Evolutionary conservation across 345 rosid genomes (phyloP).

Genomic region (Corchorus olitorius): DNA sequence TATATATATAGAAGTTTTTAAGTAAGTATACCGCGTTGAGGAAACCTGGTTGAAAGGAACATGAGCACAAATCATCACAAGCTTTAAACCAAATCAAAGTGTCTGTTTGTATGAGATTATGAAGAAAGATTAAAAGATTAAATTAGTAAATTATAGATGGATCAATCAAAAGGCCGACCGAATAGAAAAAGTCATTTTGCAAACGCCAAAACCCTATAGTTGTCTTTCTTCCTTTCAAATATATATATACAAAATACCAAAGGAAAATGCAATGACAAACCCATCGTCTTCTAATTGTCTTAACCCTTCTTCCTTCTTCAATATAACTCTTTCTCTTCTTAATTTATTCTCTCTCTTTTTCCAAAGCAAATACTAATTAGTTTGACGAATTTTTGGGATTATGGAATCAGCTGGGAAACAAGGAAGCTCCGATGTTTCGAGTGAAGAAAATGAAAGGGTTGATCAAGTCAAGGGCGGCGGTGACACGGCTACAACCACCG

Average conservation of each 20-base stretch:
- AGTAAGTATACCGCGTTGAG: not conserved
- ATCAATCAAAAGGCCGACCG: conserved; percentile 34
- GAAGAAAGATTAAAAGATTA: not conserved
- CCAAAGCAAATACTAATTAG: not conserved
- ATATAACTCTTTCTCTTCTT: conserved; percentile 3
- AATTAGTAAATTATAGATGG: conserved; percentile 13
- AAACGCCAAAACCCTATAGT: conserved; percentile 37
- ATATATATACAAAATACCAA: conserved; percentile 20
- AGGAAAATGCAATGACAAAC: conserved; percentile 21
- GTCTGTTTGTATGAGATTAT: not conserved
- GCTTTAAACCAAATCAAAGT: not conserved
- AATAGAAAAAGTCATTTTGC: conserved; percentile 25
- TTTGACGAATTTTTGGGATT: not conserved
- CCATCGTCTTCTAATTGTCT: conserved; percentile 48
- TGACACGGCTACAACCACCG: not conserved
- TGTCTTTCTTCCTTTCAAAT: not conserved
- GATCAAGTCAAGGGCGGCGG: conserved; percentile 35
- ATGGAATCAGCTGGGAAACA: conserved; percentile 37
- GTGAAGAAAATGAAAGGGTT: conserved; percentile 34
- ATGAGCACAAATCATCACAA: conserved; percentile 18
- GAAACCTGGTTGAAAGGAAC: conserved; percentile 29
- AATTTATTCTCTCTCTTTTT: not conserved
- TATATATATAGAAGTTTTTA: not conserved
- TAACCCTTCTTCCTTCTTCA: not conserved
- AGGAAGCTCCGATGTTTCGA: conserved; percentile 32